Base-by-base conservation (phyloP, 192 early-diverging fungal species). In the Mortierella claussenii region DNA sequence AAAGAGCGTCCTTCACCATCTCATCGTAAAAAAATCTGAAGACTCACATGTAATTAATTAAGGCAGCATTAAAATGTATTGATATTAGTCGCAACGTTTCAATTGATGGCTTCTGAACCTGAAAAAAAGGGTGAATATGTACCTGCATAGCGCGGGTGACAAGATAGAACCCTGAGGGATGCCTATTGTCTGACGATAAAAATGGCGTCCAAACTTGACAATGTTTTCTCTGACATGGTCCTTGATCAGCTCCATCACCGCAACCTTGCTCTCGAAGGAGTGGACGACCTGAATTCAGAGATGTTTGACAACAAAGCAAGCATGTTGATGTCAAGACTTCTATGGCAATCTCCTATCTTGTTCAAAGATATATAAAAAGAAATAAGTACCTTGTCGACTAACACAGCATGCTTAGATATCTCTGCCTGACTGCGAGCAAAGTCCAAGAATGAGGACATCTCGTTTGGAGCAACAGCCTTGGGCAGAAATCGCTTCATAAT, bases 81-180 rank as follows among this genome's bases (percentile, higher is more conserved):
- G n/a, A n/a, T n/a, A n/a, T n/a, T n/a, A n/a, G n/a, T n/a, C n/a
- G n/a, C n/a, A n/a, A n/a, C n/a, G n/a, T n/a, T n/a, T n/a, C n/a
- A n/a, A n/a, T n/a, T n/a, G n/a, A n/a, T n/a, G n/a, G n/a, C n/a
- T n/a, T n/a, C n/a, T n/a, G n/a, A n/a, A n/a, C n/a, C n/a, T n/a
- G n/a, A n/a, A n/a, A n/a, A n/a, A n/a, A n/a, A n/a, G n/a, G n/a
- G n/a, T n/a, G n/a, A 34, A 27, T 6, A 45, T 26, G 24, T 33
- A 92, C 90, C 84, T 94, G 91, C 96, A 98, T 51, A 98, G 85
- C 6, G 95, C 49, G 33, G 91, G 84, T 0, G 96, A 98, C 21
- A 98, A 68, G 23, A 90, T 79, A 4, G 95, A 97, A 0, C 96
- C 96, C 70, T 98, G 96, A 2, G 96, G 96, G 31, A 98, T 96